A percentile compares a stretch with the other conserved stretches of the same genome.
Conservation (phyloP, 768 basidiomycete species). For the Pleurotus citrinopileatus region DNA sequence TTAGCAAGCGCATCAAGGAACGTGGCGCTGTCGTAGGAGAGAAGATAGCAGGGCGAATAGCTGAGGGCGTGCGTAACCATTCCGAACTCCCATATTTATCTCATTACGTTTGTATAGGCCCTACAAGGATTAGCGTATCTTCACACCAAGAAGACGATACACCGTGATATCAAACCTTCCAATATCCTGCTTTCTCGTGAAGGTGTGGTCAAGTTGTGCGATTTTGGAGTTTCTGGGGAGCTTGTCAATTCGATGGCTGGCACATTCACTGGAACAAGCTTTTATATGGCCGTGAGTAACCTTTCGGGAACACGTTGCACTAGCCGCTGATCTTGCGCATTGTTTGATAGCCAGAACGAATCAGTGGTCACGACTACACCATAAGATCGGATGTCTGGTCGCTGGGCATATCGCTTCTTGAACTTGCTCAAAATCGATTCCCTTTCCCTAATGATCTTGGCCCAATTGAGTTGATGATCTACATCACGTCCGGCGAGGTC, state of each 20-base stretch:
- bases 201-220: slow-evolving; percentile 88
- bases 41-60: slow-evolving; percentile 85
- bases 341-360: slow-evolving; percentile 78
- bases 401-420: slow-evolving; percentile 89
- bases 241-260: slow-evolving; percentile 88
- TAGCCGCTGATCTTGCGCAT: slow-evolving; percentile 12
- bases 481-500: slow-evolving; percentile 81
- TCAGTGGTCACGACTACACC: slow-evolving; percentile 87
- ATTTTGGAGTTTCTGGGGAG: slow-evolving; percentile 98
- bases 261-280: slow-evolving; percentile 96
- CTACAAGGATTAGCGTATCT: slow-evolving; percentile 93
- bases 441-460: slow-evolving; percentile 91
- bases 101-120: slow-evolving; percentile 43
- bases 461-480: slow-evolving; percentile 91
- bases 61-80: slow-evolving; percentile 78
- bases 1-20: slow-evolving; percentile 82
- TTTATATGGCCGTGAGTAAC: slow-evolving; percentile 94
- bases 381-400: slow-evolving; percentile 99
- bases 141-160: slow-evolving; percentile 88
- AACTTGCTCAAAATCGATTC: slow-evolving; percentile 91
- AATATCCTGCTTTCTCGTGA: slow-evolving; percentile 88
- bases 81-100: slow-evolving; percentile 3
- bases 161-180: slow-evolving; percentile 93
- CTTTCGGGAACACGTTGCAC: neutral
- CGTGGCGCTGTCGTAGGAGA: slow-evolving; percentile 79